These are phyloP conservation scores for Vishniacozyma victoriae DNA, from an alignment of 768 basidiomycete genomes.

Conservation along the genomic window DNA sequence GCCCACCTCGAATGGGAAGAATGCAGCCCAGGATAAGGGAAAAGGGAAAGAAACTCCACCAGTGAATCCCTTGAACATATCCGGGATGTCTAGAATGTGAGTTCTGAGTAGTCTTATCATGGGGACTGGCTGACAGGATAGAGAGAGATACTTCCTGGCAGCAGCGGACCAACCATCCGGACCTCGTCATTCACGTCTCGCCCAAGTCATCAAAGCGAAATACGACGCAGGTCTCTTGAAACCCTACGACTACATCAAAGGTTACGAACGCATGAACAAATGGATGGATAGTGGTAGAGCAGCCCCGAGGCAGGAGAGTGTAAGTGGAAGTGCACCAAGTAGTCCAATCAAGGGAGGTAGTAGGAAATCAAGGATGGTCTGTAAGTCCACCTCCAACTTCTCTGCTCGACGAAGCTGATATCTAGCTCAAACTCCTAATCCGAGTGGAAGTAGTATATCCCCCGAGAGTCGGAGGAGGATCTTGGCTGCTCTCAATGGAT, in stretches of 20 bases:
- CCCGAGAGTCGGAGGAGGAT: slow-evolving; percentile 88
- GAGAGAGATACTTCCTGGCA: slow-evolving; percentile 82
- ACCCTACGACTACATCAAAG: slow-evolving; percentile 95
- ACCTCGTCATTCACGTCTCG: slow-evolving; percentile 79
- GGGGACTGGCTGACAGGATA: slow-evolving; percentile 60
- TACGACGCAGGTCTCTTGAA: slow-evolving; percentile 92
- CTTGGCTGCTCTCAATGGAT: slow-evolving; percentile 64
- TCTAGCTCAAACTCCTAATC: slow-evolving; percentile 4
- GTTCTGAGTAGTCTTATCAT: slow-evolving; percentile 44
- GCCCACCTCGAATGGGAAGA: too few species aligned
- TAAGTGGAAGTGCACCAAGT: slow-evolving; percentile 12
- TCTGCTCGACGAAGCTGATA: background rate
- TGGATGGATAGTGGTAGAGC: slow-evolving; percentile 72
- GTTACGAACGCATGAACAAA: slow-evolving; percentile 78
- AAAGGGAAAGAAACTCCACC: slow-evolving; percentile 6
- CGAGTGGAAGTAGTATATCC: slow-evolving; percentile 59
- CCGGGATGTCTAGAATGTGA: slow-evolving; percentile 27
- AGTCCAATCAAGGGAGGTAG: slow-evolving; percentile 17
- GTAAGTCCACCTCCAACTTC: background rate
- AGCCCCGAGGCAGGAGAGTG: slow-evolving; percentile 27
- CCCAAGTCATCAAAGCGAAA: slow-evolving; percentile 87
- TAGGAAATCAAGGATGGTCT: background rate
- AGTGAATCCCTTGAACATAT: too few species aligned
- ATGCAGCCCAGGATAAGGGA: slow-evolving; percentile 24
- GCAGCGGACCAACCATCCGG: slow-evolving; percentile 93